These are phyloP conservation scores for Fusarium sp. DNA, from an alignment of 2,329 filamentous ascomycete genomes.

Conservation along the genomic window DNA sequence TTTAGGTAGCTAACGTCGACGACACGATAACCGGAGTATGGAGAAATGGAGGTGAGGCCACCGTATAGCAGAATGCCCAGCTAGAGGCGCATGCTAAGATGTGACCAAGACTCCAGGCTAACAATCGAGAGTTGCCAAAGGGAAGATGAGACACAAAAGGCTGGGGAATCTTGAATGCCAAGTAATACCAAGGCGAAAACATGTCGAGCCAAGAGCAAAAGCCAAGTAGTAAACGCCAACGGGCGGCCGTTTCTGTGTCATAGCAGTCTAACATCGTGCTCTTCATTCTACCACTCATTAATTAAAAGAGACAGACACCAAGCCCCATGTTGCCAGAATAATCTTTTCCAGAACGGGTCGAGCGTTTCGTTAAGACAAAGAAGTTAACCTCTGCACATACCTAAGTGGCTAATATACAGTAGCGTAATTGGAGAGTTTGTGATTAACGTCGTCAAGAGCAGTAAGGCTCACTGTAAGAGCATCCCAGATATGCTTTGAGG, in stretches of 20 bases:
- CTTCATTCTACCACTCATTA: neutral
- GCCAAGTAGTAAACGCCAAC: slow-evolving; percentile 37
- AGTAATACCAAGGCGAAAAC: slow-evolving; percentile 37
- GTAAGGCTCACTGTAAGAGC: neutral
- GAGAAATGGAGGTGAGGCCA: slow-evolving; percentile 21
- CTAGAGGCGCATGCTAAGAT: slow-evolving; percentile 26
- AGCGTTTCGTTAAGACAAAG: neutral
- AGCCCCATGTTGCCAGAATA: neutral
- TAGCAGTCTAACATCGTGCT: too few species aligned
- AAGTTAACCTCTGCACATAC: neutral
- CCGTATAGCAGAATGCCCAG: slow-evolving; percentile 6
- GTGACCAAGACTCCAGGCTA: slow-evolving; percentile 18
- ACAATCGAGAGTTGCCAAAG: slow-evolving; percentile 24
- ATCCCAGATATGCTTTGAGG: slow-evolving; percentile 7
- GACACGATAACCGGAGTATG: slow-evolving; percentile 9
- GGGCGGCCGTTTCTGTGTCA: slow-evolving; percentile 13
- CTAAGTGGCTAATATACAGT: neutral
- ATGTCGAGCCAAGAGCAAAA: slow-evolving; percentile 36
- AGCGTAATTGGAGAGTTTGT: neutral
- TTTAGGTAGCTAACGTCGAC: neutral
- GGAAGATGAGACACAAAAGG: slow-evolving; percentile 33
- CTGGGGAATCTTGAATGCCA: slow-evolving; percentile 25
- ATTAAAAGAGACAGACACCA: neutral
- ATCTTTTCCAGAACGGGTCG: neutral
- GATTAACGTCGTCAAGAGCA: neutral